Percentiles rank a stretch among this genome's conserved stretches.
Evolutionary conservation across 371 early-diverging fungal genomes (phyloP).

Genomic region (Mortierella sp.): DNA sequence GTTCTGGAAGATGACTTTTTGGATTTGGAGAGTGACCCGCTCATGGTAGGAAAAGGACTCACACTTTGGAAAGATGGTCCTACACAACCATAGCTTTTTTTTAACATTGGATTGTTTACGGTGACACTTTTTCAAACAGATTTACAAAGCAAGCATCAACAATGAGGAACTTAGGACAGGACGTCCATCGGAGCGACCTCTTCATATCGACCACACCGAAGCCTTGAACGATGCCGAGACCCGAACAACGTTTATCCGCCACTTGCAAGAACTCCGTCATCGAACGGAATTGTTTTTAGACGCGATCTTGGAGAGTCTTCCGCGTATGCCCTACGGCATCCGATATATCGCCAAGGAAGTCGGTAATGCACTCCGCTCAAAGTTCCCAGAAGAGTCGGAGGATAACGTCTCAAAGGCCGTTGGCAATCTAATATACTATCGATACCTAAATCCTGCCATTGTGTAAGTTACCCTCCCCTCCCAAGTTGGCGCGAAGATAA

Average conservation of each 20-base stretch:
- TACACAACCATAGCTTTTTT: background rate
- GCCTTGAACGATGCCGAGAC: constrained; percentile 92
- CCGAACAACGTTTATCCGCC: constrained; percentile 77
- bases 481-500: no score
- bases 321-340: constrained; percentile 94
- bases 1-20: constrained; percentile 81
- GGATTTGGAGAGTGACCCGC: constrained; percentile 93
- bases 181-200: constrained; percentile 77
- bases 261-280: constrained; percentile 78
- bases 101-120: background rate
- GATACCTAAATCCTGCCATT: constrained; percentile 98
- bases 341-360: constrained; percentile 95
- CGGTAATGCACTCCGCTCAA: constrained; percentile 74
- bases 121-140: constrained; percentile 47
- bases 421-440: constrained; percentile 95
- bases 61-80: background rate
- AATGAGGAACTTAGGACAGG: constrained; percentile 94
- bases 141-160: constrained; percentile 88
- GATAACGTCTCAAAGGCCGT: constrained; percentile 86
- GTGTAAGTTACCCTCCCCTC: constrained; percentile 73
- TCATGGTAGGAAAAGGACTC: constrained; percentile 65
- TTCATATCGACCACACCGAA: constrained; percentile 83
- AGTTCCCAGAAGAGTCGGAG: constrained; percentile 87
- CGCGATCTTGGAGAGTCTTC: constrained; percentile 81
- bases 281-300: constrained; percentile 85